Percentiles rank a stretch among this genome's conserved stretches.
phyloP scores from a whole-genome alignment of 345 rosid species.

The Gossypium rotundifolium region DNA sequence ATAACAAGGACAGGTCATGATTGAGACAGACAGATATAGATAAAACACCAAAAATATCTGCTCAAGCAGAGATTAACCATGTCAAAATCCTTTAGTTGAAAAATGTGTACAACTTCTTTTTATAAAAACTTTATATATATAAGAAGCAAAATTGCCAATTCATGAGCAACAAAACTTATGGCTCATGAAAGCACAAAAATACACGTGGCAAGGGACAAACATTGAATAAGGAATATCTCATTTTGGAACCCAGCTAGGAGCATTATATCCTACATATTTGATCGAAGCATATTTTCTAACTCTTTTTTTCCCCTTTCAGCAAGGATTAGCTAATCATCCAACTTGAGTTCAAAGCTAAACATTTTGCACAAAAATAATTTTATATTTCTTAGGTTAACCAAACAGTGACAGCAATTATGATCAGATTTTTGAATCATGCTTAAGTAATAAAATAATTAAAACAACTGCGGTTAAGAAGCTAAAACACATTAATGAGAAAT shows the following conservation, averaged over 20 bases:
- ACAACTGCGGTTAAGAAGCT: neutral
- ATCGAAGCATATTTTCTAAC: neutral
- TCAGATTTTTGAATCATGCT: neutral
- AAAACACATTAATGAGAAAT: neutral
- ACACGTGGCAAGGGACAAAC: neutral
- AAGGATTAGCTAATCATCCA: neutral
- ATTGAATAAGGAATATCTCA: neutral
- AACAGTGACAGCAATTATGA: neutral
- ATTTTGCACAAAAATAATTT: neutral
- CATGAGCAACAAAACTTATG: neutral
- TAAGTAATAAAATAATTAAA: neutral
- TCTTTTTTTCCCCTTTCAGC: neutral
- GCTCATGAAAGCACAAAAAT: neutral
- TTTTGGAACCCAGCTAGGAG: neutral
- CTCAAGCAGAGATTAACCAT: neutral
- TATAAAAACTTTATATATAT: neutral
- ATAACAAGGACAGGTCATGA: slow-evolving; percentile 18
- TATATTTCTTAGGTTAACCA: neutral
- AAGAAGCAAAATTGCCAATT: neutral
- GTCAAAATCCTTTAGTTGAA: neutral
- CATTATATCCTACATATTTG: neutral
- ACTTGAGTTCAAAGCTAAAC: neutral
- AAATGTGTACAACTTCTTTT: neutral
- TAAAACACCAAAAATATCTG: slow-evolving; percentile 1
- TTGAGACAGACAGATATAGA: slow-evolving; percentile 13